Evolutionary conservation across 1,284 basidiomycete species (phyloP).

Genomic region (Stereum hirsutum): DNA sequence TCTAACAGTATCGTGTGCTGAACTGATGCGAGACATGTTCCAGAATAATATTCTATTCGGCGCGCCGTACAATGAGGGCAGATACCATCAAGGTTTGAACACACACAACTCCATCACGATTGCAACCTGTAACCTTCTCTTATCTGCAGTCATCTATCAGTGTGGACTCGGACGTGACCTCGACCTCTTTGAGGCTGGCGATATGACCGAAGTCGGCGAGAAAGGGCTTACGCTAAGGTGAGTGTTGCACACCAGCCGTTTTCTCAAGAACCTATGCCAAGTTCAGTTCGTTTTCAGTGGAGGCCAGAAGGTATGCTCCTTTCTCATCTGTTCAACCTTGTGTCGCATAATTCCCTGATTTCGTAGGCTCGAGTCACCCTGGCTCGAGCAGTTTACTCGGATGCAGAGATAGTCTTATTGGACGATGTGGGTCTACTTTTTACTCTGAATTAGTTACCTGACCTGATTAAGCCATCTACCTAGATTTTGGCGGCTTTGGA

Average conservation of each 20-base stretch:
- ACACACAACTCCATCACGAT: background rate
- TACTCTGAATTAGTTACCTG: background rate
- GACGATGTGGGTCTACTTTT: slow-evolving; percentile 53
- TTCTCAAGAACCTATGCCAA: slow-evolving; percentile 9
- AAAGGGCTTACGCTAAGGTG: slow-evolving; percentile 49
- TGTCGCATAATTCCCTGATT: too few species aligned
- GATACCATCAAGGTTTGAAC: slow-evolving; percentile 37
- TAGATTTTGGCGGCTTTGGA: slow-evolving; percentile 44
- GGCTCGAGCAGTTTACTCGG: slow-evolving; percentile 63
- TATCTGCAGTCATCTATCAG: slow-evolving; percentile 42
- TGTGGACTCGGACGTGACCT: slow-evolving; percentile 60
- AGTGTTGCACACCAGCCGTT: too few species aligned
- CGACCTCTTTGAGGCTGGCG: slow-evolving; percentile 63
- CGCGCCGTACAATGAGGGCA: slow-evolving; percentile 28
- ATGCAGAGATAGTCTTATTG: slow-evolving; percentile 50
- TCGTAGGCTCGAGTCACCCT: slow-evolving; percentile 70
- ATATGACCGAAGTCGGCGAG: slow-evolving; percentile 65
- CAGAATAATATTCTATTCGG: slow-evolving; percentile 38
- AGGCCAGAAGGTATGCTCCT: too few species aligned
- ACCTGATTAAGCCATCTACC: background rate
- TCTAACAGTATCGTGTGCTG: background rate
- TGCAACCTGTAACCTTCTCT: slow-evolving; percentile 22
- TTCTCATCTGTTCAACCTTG: too few species aligned
- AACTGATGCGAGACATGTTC: too few species aligned
- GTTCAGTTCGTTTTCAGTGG: slow-evolving; percentile 36